These are phyloP conservation scores for Solanum chaucha DNA, from an alignment of 257 asterid genomes.

Conservation along the genomic window DNA sequence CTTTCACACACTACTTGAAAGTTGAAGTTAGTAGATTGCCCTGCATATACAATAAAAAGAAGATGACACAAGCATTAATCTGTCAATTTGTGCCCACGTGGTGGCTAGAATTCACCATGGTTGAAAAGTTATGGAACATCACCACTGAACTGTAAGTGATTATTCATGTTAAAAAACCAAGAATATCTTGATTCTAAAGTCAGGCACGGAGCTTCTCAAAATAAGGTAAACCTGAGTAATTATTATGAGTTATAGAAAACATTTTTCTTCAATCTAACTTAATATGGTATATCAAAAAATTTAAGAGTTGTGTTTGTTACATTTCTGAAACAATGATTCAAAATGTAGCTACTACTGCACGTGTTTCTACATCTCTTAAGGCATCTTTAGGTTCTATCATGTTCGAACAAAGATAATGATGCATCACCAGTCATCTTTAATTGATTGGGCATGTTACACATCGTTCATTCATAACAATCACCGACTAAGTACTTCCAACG, in stretches of 20 bases:
- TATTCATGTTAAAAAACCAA: neutral
- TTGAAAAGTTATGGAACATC: neutral
- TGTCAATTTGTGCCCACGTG: neutral
- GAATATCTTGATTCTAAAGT: neutral
- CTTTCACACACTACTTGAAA: neutral
- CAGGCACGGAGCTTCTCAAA: neutral
- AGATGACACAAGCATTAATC: neutral
- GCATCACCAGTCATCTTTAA: neutral
- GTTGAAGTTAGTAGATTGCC: neutral
- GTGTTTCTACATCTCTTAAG: neutral
- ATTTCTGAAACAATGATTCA: neutral
- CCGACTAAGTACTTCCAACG: neutral
- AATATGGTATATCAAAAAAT: neutral
- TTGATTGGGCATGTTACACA: neutral
- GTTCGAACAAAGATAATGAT: neutral
- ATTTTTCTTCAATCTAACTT: neutral
- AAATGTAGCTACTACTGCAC: neutral
- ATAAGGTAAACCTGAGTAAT: neutral
- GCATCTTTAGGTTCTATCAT: neutral
- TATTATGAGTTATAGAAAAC: neutral
- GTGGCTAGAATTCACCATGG: neutral
- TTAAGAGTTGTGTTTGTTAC: neutral
- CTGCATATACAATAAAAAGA: neutral
- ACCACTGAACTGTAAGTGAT: neutral
- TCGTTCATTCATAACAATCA: neutral